phyloP scores from a whole-genome alignment of 306 rosid genomes.

The Vachellia pachyceras region DNA sequence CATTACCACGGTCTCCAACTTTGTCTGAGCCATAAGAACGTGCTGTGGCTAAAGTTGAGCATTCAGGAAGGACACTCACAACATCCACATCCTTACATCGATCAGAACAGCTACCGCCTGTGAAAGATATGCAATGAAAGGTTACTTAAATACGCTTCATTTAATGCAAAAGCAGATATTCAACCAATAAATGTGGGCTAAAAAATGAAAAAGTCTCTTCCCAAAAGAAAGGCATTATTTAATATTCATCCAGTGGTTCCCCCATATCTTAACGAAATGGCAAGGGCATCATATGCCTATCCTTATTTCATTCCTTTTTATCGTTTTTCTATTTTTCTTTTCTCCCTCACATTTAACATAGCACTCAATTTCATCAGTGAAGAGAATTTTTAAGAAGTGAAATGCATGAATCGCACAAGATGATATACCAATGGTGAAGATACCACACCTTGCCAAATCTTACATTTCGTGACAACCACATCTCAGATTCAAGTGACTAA shows the following conservation, averaged over 20 bases:
- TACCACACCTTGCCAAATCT: slow-evolving; percentile 20
- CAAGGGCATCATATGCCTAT: slow-evolving; percentile 8
- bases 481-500: slow-evolving; percentile 26
- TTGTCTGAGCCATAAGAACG: slow-evolving; percentile 53
- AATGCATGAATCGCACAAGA: slow-evolving; percentile 15
- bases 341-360: not conserved
- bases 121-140: slow-evolving; percentile 30
- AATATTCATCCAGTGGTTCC: not conserved
- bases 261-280: not conserved
- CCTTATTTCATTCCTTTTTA: not conserved
- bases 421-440: slow-evolving; percentile 10
- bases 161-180: slow-evolving; percentile 8
- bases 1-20: slow-evolving; percentile 49
- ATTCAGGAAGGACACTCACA: slow-evolving; percentile 80
- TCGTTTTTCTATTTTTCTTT: slow-evolving; percentile 2
- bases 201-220: not conserved
- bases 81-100: slow-evolving; percentile 86
- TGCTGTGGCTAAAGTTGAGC: slow-evolving; percentile 51
- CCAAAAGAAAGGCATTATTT: slow-evolving; percentile 9
- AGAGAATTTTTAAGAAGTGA: slow-evolving; percentile 11
- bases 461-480: slow-evolving; percentile 10
- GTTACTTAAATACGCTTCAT: slow-evolving; percentile 9
- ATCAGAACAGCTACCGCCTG: slow-evolving; percentile 78
- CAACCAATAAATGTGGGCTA: slow-evolving; percentile 14
- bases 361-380: not conserved